Evolutionary conservation across 495 filamentous ascomycete species (phyloP).

Genomic region (Penicillium lagena): DNA sequence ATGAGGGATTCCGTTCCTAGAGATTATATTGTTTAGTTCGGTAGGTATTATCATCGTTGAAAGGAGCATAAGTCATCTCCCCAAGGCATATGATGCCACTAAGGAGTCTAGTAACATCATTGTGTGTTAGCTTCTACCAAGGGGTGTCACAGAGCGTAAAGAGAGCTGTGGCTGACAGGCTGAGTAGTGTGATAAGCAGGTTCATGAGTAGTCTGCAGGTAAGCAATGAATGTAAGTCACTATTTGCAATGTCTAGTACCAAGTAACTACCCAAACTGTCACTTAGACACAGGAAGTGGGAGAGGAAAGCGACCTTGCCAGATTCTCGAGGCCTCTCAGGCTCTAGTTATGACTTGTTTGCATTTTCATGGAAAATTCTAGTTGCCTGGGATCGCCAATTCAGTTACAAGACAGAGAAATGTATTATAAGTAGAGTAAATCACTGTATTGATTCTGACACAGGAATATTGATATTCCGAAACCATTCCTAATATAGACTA

Average conservation of each 20-base stretch:
- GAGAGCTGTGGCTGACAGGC: constrained; percentile 12
- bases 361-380: neutral
- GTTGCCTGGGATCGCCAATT: neutral
- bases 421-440: neutral
- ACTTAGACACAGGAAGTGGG: neutral
- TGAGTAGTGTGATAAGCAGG: constrained; percentile 12
- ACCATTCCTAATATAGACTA: constrained; percentile 1
- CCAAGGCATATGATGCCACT: constrained; percentile 8
- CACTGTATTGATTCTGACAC: neutral
- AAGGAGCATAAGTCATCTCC: constrained; percentile 8
- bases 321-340: constrained; percentile 6
- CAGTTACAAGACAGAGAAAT: neutral
- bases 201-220: constrained; percentile 12
- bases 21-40: neutral
- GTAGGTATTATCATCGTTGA: constrained; percentile 3
- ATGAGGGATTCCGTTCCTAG: constrained; percentile 14
- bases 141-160: constrained; percentile 2
- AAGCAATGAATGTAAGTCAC: constrained; percentile 6
- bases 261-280: constrained; percentile 4
- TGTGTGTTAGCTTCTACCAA: constrained; percentile 8
- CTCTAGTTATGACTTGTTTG: neutral
- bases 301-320: neutral
- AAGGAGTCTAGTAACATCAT: constrained; percentile 9
- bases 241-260: constrained; percentile 9
- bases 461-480: constrained; percentile 1